phyloP scores from a whole-genome alignment of 768 basidiomycete genomes.

The Boletus reticuloceps region DNA sequence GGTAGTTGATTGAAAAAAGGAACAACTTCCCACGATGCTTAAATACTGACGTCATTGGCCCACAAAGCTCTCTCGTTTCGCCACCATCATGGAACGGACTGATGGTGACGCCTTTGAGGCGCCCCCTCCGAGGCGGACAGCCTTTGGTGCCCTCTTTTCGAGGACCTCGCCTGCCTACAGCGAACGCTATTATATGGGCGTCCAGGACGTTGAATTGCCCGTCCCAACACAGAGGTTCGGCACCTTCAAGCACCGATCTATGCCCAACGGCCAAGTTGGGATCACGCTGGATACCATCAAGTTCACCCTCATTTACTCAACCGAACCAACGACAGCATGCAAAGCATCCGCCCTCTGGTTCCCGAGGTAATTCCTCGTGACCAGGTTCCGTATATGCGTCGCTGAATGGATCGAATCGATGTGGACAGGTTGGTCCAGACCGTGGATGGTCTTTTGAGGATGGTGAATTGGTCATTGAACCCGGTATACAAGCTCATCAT shows the following conservation, averaged over 20 bases:
- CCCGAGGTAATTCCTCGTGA: constrained; percentile 2
- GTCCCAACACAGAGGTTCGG: constrained; percentile 5
- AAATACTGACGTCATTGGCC: too few species aligned
- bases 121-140: background rate
- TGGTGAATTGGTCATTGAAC: constrained; percentile 32
- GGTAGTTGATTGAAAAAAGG: background rate
- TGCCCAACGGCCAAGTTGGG: constrained; percentile 19
- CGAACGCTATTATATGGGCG: constrained; percentile 31
- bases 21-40: background rate
- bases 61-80: too few species aligned
- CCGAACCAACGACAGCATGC: constrained; percentile 5
- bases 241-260: too few species aligned
- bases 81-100: background rate
- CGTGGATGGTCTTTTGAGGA: constrained; percentile 30
- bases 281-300: constrained; percentile 23
- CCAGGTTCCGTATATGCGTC: background rate
- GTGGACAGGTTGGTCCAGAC: constrained; percentile 25
- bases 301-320: constrained; percentile 31
- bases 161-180: constrained; percentile 30
- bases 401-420: background rate
- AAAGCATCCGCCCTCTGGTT: constrained; percentile 20
- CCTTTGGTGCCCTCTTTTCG: constrained; percentile 20
- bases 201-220: constrained; percentile 33
- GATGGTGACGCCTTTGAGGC: background rate
- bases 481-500: constrained; percentile 15